phyloP scores from a whole-genome alignment of 768 basidiomycete genomes.

The Xerocomus spinulosus region DNA sequence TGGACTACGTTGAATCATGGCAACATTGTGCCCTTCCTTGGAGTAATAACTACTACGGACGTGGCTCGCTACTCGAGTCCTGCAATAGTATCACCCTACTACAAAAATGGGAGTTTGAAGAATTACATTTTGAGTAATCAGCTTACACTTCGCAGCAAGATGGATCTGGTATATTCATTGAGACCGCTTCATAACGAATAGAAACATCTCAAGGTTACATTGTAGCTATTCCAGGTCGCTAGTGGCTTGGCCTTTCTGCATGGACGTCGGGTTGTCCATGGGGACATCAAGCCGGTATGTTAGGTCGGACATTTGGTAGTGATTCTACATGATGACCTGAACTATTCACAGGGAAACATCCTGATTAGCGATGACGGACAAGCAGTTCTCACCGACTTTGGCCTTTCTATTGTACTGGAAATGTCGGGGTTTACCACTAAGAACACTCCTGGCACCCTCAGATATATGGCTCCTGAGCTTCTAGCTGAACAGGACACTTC shows the following conservation, averaged over 20 bases:
- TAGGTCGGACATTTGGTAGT: not conserved
- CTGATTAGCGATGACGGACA: constrained; percentile 30
- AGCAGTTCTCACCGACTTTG: constrained; percentile 37
- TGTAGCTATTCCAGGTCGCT: constrained; percentile 20
- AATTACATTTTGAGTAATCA: constrained; percentile 8
- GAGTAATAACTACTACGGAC: constrained; percentile 16
- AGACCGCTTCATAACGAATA: not conserved
- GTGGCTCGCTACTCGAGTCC: constrained; percentile 14
- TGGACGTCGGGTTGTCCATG: constrained; percentile 26
- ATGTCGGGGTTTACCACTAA: constrained; percentile 35
- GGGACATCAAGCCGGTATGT: constrained; percentile 37
- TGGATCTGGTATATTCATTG: constrained; percentile 19
- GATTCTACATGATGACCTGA: not conserved
- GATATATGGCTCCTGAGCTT: constrained; percentile 40
- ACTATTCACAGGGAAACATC: constrained; percentile 32
- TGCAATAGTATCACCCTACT: constrained; percentile 26
- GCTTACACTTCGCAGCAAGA: constrained; percentile 9
- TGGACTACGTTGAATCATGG: constrained; percentile 22
- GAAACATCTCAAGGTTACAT: not conserved
- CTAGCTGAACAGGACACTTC: constrained; percentile 14
- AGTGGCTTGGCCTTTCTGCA: constrained; percentile 26
- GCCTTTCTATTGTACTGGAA: constrained; percentile 36
- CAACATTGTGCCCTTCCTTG: constrained; percentile 25
- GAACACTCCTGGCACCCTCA: constrained; percentile 31
- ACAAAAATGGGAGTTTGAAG: constrained; percentile 19